These are phyloP conservation scores for Colletotrichum sp. DNA, from an alignment of 2,329 filamentous ascomycete species.

Conservation along the genomic window DNA sequence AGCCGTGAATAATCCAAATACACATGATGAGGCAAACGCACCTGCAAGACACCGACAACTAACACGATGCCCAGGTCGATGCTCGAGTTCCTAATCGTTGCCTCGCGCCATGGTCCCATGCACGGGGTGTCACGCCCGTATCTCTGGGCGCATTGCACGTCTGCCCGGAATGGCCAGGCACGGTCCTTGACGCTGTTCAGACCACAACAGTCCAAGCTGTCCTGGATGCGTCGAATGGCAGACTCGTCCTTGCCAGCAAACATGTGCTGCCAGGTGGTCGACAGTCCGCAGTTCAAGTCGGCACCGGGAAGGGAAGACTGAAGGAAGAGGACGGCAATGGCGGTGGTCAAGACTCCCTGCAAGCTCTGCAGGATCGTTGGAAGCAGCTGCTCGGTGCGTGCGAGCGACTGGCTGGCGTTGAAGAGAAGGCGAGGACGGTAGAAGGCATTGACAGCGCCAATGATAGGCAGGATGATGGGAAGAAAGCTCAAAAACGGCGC, in stretches of 20 bases:
- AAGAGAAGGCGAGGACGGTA: slow-evolving; percentile 37
- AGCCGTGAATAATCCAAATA: not conserved
- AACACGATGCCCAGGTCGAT: slow-evolving; percentile 61
- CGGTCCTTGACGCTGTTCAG: slow-evolving; percentile 62
- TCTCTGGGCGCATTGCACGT: slow-evolving; percentile 45
- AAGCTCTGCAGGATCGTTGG: slow-evolving; percentile 40
- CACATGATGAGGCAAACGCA: slow-evolving; percentile 32
- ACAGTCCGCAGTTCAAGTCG: slow-evolving; percentile 57
- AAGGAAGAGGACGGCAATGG: slow-evolving; percentile 50
- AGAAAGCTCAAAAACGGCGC: slow-evolving; percentile 39
- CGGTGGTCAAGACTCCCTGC: slow-evolving; percentile 45
- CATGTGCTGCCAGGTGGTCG: slow-evolving; percentile 59
- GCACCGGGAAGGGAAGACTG: slow-evolving; percentile 37
- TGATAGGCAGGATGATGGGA: slow-evolving; percentile 44
- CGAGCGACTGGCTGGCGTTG: slow-evolving; percentile 17
- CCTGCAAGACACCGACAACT: slow-evolving; percentile 61
- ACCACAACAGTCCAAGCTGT: slow-evolving; percentile 71
- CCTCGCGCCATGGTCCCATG: slow-evolving; percentile 58
- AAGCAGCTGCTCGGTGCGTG: slow-evolving; percentile 16
- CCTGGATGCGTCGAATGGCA: slow-evolving; percentile 66
- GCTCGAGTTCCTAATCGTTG: slow-evolving; percentile 58
- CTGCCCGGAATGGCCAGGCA: slow-evolving; percentile 63
- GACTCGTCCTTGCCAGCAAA: slow-evolving; percentile 54
- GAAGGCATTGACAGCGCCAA: slow-evolving; percentile 40
- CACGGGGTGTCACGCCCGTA: slow-evolving; percentile 56